Conservation (phyloP, 371 early-diverging fungal species). For the Mortierella sp. region DNA sequence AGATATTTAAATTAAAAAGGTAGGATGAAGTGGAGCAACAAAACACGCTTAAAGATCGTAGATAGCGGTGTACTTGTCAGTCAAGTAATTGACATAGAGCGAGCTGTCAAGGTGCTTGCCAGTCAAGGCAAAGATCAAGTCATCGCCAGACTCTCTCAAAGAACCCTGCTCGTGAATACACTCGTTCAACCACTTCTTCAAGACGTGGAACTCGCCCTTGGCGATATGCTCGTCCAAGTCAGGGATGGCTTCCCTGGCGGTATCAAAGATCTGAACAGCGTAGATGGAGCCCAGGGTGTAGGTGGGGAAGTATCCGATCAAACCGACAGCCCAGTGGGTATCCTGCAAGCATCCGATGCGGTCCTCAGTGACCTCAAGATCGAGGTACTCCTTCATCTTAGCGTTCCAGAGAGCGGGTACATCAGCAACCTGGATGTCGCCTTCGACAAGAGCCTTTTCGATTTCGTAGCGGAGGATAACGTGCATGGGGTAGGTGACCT, state of each 20-base stretch:
- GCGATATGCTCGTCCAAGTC: constrained; percentile 48
- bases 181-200: constrained; percentile 59
- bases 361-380: constrained; percentile 51
- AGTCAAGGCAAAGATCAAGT: constrained; percentile 51
- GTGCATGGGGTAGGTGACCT: constrained; percentile 61
- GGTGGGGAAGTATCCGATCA: constrained; percentile 60
- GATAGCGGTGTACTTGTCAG: constrained; percentile 56
- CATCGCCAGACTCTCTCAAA: constrained; percentile 56
- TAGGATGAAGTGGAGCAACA: too few relatives aligned
- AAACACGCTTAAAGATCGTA: constrained; percentile 57
- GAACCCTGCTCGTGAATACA: constrained; percentile 58
- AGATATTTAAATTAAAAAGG: neutral
- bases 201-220: constrained; percentile 57
- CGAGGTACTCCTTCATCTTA: constrained; percentile 63
- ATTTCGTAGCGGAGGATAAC: constrained; percentile 61
- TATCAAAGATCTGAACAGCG: constrained; percentile 52
- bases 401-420: constrained; percentile 57
- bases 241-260: constrained; percentile 48
- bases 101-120: constrained; percentile 52
- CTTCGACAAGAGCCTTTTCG: constrained; percentile 56
- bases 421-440: constrained; percentile 52
- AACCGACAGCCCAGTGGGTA: constrained; percentile 58
- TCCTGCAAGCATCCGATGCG: constrained; percentile 60
- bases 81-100: constrained; percentile 57
- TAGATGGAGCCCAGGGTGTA: constrained; percentile 60